Conservation (phyloP, 306 rosid species). For the Glycine tomentella region DNA sequence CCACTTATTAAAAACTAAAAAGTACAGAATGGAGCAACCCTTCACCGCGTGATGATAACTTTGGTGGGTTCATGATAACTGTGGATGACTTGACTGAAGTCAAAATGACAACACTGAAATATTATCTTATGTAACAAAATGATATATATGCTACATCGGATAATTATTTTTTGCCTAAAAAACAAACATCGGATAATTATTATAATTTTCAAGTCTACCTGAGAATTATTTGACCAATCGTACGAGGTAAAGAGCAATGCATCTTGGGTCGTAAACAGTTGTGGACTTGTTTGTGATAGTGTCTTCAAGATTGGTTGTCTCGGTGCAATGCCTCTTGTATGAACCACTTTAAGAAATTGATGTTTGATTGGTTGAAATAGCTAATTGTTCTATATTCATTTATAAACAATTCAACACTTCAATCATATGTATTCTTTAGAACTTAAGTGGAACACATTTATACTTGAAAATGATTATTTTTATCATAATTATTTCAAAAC, state of each 20-base stretch:
- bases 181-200: neutral
- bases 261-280: too few species aligned
- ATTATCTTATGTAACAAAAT: neutral
- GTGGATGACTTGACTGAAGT: neutral
- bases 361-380: neutral
- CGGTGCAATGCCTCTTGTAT: neutral
- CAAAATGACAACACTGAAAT: neutral
- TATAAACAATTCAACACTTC: constrained; percentile 20
- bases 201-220: neutral
- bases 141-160: too few species aligned
- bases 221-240: neutral
- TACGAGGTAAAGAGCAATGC: neutral
- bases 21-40: neutral
- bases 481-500: too few species aligned
- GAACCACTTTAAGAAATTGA: neutral
- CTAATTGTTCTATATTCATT: neutral
- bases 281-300: too few species aligned
- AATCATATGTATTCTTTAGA: neutral
- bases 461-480: neutral
- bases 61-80: neutral
- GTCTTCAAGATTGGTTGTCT: neutral
- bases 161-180: neutral
- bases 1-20: neutral
- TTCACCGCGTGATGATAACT: neutral
- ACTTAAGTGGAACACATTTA: neutral